Evolutionary conservation across 2,329 filamentous ascomycete genomes (phyloP).

Genomic region (Scopulariopsis brevicaulis): DNA sequence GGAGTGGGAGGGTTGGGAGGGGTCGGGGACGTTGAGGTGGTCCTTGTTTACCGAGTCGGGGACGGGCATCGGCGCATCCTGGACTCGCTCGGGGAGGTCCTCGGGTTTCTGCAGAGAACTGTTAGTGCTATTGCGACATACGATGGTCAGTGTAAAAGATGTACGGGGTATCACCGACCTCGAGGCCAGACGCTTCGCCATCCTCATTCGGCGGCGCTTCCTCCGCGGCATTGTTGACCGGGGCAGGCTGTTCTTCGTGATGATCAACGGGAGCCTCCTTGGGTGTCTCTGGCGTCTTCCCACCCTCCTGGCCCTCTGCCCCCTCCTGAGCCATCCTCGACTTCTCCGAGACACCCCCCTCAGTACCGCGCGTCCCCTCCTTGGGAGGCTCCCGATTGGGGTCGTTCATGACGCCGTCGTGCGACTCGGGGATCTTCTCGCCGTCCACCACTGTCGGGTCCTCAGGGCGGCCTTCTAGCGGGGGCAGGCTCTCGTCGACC

Average conservation of each 20-base stretch:
- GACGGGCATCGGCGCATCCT: conserved; percentile 61
- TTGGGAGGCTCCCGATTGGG: conserved; percentile 64
- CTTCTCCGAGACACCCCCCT: conserved; percentile 83
- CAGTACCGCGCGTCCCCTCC: conserved; percentile 77
- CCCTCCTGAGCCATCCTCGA: conserved; percentile 36
- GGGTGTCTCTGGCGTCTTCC: conserved; percentile 71
- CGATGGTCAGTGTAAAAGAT: neutral
- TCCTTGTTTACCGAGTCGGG: conserved; percentile 56
- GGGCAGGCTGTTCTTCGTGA: conserved; percentile 59
- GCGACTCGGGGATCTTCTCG: conserved; percentile 48
- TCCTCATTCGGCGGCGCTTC: neutral
- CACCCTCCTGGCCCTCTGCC: conserved; percentile 56
- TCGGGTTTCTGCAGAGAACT: conserved; percentile 54
- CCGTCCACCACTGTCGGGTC: conserved; percentile 46
- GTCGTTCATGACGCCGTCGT: conserved; percentile 90
- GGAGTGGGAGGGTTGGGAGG: neutral
- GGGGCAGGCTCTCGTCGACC: conserved; percentile 24
- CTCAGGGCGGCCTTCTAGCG: conserved; percentile 35
- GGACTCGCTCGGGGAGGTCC: conserved; percentile 67
- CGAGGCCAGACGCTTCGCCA: conserved; percentile 24
- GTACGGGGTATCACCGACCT: conserved; percentile 34
- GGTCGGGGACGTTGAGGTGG: conserved; percentile 39
- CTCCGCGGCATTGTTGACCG: neutral
- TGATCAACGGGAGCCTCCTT: conserved; percentile 78
- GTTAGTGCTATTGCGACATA: neutral